phyloP scores from a whole-genome alignment of 257 asterid species.

The Echites panduratus region DNA sequence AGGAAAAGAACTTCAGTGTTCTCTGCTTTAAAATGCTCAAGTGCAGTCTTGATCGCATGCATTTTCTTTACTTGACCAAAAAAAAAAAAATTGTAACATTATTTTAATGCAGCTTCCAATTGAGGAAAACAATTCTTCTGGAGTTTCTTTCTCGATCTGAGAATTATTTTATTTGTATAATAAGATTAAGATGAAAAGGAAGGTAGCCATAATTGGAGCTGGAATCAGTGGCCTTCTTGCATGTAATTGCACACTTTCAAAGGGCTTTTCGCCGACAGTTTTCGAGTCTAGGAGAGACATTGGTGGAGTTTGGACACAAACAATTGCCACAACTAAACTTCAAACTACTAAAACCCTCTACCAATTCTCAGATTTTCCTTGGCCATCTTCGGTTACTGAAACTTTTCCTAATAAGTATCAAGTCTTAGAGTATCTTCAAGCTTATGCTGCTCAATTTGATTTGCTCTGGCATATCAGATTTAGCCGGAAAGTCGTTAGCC shows the following conservation, averaged over 20 bases:
- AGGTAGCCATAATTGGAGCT: conserved; percentile 44
- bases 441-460: conserved; percentile 33
- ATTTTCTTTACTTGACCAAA: too few species aligned
- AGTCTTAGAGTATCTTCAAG: conserved; percentile 32
- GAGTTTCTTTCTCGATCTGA: background rate
- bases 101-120: too few species aligned
- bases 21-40: too few species aligned
- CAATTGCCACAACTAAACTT: conserved; percentile 22
- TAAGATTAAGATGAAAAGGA: conserved; percentile 14
- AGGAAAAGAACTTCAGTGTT: too few species aligned
- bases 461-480: conserved; percentile 34
- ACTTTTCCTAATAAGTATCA: too few species aligned
- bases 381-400: too few species aligned
- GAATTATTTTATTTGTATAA: background rate
- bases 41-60: too few species aligned
- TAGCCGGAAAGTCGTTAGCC: conserved; percentile 30
- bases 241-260: conserved; percentile 39
- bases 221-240: conserved; percentile 61
- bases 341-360: conserved; percentile 40
- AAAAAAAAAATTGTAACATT: too few species aligned
- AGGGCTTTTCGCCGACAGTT: conserved; percentile 40
- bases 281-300: conserved; percentile 30
- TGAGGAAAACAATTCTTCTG: too few species aligned
- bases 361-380: too few species aligned
- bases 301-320: conserved; percentile 38